Conservation (phyloP, 192 early-diverging fungal species). For the Backusella macrospora region DNA sequence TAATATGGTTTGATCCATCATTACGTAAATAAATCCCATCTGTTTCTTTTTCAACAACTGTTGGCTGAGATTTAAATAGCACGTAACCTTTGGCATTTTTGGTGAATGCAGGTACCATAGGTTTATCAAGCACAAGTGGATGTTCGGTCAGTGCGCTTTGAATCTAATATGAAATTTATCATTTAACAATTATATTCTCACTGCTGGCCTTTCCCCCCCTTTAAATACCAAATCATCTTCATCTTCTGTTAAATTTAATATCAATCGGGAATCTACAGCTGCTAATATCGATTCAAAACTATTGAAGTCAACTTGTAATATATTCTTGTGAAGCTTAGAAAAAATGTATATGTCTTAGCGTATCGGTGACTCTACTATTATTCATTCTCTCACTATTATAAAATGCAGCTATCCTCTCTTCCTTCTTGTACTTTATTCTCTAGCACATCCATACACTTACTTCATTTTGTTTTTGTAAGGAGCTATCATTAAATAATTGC, state of each 20-base stretch:
- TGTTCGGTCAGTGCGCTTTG: conserved; percentile 10
- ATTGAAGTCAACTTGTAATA: conserved; percentile 31
- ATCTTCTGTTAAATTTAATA: conserved; percentile 14
- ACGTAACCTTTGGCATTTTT: conserved; percentile 34
- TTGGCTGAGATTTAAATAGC: conserved; percentile 28
- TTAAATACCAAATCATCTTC: conserved; percentile 22
- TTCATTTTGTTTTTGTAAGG: conserved; percentile 1
- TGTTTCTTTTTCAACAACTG: background rate
- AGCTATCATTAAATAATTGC: conserved; percentile 22
- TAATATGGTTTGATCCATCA: conserved; percentile 27
- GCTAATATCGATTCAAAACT: conserved; percentile 13
- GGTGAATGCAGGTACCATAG: conserved; percentile 32
- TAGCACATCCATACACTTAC: background rate
- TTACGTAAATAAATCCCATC: conserved; percentile 40
- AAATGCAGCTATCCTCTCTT: background rate
- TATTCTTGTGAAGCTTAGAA: conserved; percentile 21
- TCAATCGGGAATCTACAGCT: conserved; percentile 8
- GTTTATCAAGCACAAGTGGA: conserved; percentile 24
- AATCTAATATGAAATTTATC: conserved; percentile 13
- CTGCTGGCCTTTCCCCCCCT: background rate
- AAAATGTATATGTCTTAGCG: background rate
- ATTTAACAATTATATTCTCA: background rate
- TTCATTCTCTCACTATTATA: background rate
- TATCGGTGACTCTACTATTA: too few species aligned
- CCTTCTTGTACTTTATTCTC: background rate